phyloP scores from a whole-genome alignment of 1,139 yeast species.

The Blastobotrys proliferans region DNA sequence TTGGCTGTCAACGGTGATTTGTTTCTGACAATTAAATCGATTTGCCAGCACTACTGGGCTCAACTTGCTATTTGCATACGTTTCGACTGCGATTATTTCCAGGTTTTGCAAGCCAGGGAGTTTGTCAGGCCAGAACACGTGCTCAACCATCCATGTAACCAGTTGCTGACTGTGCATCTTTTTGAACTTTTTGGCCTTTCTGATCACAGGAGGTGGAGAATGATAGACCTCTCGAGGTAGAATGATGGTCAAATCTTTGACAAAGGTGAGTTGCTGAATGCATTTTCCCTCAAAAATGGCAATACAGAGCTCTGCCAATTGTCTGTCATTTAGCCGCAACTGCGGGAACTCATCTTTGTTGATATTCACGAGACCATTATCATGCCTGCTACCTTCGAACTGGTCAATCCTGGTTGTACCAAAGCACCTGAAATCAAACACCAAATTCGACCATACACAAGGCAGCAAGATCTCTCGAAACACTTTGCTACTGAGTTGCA shows the following conservation, averaged over 20 bases:
- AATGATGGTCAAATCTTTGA: conserved; percentile 3
- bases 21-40: conserved; percentile 4
- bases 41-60: not conserved
- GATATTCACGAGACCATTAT: conserved; percentile 2
- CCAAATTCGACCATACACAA: conserved; percentile 6
- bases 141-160: conserved; percentile 4
- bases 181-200: not conserved
- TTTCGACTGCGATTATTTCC: conserved; percentile 7
- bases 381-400: not conserved
- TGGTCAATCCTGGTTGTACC: conserved; percentile 5
- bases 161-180: conserved; percentile 1
- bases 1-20: conserved; percentile 2
- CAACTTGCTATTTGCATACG: not conserved
- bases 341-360: conserved; percentile 1
- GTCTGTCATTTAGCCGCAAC: conserved; percentile 6
- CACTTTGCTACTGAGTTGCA: conserved; percentile 3
- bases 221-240: conserved; percentile 6
- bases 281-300: not conserved
- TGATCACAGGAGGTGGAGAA: not conserved
- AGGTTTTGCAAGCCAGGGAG: conserved; percentile 1
- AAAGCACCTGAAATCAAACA: conserved; percentile 9
- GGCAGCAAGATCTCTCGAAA: conserved; percentile 9
- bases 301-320: conserved; percentile 3
- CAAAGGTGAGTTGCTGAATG: not conserved
- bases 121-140: conserved; percentile 1